Evolutionary conservation across 2,329 filamentous ascomycete species (phyloP).

Genomic region (Colletotrichum lentis): DNA sequence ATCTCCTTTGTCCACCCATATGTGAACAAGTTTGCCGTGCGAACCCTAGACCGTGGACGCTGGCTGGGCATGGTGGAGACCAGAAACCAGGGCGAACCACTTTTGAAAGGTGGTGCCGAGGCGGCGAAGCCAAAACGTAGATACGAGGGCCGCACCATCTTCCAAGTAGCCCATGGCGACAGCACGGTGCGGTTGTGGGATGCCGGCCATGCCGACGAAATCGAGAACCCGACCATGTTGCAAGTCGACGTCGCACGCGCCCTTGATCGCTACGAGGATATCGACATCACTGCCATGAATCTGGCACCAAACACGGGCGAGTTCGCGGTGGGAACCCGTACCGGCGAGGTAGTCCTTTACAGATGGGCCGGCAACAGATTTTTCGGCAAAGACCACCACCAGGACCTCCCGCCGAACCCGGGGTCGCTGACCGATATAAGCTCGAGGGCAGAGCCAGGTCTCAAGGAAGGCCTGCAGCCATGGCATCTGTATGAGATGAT

Average conservation of each 20-base stretch:
- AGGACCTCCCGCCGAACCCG: constrained; percentile 62
- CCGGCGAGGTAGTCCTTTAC: constrained; percentile 87
- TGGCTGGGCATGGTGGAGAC: constrained; percentile 94
- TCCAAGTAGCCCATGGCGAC: constrained; percentile 89
- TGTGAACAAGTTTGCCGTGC: constrained; percentile 75
- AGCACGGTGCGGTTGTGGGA: constrained; percentile 95
- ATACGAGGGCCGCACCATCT: constrained; percentile 83
- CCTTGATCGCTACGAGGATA: constrained; percentile 77
- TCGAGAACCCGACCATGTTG: constrained; percentile 83
- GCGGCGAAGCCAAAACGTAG: constrained; percentile 74
- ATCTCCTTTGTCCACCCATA: constrained; percentile 92
- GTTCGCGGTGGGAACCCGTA: constrained; percentile 79
- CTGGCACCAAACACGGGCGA: constrained; percentile 85
- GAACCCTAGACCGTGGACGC: constrained; percentile 76
- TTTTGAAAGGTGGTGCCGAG: constrained; percentile 82
- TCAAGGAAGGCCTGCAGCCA: constrained; percentile 85
- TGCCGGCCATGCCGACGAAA: constrained; percentile 87
- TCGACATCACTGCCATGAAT: constrained; percentile 81
- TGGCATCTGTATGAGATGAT: constrained; percentile 83
- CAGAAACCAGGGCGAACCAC: constrained; percentile 76
- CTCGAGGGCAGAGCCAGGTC: constrained; percentile 71
- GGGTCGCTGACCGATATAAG: constrained; percentile 79
- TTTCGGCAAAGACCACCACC: constrained; percentile 67
- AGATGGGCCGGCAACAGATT: constrained; percentile 85
- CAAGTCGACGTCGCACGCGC: constrained; percentile 89